Evolutionary conservation across 139 green algal genomes (phyloP), one percentile per base, ranked within the genome.

Genomic region (Pseudopediastrum boryanum): DNA sequence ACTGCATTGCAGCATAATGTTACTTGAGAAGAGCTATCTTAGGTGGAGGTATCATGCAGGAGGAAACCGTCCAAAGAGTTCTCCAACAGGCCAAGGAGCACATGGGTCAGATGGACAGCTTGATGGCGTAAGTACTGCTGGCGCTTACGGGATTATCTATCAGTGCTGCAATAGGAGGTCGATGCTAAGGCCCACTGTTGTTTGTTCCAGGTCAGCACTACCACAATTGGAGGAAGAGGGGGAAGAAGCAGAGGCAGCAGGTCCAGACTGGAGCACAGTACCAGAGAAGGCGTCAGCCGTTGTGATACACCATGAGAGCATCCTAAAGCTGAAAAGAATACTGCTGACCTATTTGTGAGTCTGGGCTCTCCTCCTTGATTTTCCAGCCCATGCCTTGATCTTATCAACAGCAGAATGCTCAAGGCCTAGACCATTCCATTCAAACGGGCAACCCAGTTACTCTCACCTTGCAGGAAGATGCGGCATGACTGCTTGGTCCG

Each of bases 301-400:
- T n/a, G 38, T 86, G 35, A 51, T 83, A 39, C 67, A 86, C 76
- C 81, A 86, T 48, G 75, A 75, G 10, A 61, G 51, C 35, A 86
- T 86, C 33, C 67, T 86, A 8, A 74, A 79, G 35, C 67, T 80
- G 36, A 86, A 86, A 43, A 48, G 81, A 2, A 52, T 86, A 25
- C 81, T 86, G 38, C 43, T 86, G 31, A 80, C 75, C 21, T 86
- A 86, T 59, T 46, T 84, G 79, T 84, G 58, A 77, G 77, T 25
- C n/a, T 64, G 54, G 8, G 10, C 35, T 27, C n/a, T 64, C n/a
- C 13, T 10, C 54, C 54, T 64, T 16, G 13, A 39, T 12, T 16
- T 64, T n/a, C 33, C 39, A 73, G 25, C 7, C 42, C 33, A 35
- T 31, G 29, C 4, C 7, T n/a, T 27, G 36, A 23, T 39, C n/a